Evolutionary conservation across 257 asterid species (phyloP), one percentile per base, ranked within the genome.

Genomic region (Dorcoceras hygrometricum): DNA sequence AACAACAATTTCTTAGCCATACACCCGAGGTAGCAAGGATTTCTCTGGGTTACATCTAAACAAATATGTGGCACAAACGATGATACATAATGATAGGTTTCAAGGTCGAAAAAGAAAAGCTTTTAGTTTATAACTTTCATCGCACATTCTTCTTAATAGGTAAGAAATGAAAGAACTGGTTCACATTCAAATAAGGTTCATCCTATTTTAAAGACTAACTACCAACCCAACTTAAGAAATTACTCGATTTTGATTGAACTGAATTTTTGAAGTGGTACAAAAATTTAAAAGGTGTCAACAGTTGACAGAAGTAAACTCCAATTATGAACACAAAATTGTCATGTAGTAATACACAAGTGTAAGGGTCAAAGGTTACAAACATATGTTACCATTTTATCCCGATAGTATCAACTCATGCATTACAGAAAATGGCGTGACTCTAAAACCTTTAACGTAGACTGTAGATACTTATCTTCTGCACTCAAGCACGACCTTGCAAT

Each of bases 401-500:
- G 50, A 11, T 10, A 12, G n/a, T 8, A 56, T 39, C 66, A 2
- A 54, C n/a, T 36, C 10, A 25, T 60, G 66, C 61, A 65, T 32
- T 57, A 32, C 28, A 23, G 55, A 53, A 73, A 73, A 26, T 67
- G 65, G 55, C 25, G 79, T 23, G 65, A 50, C 8, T 75, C 71
- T 66, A 89, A 71, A 54, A 82, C 76, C 70, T 61, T 82, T 48
- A 79, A 62, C 29, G 95, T 79, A 56, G 92, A 84, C 55, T 69
- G 76, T 66, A 89, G 76, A 74, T 88, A 79, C 70, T 67, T 79
- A 77, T 86, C 81, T 12, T 74, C 74, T 23, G 82, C 73, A 59
- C 79, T 66, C 83, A 77, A 70, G 75, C 93, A 78, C 7, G 83
- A 76, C 83, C 79, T 78, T 62, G 90, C 94, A 68, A 84, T 86